Evolutionary conservation across 345 rosid genomes (phyloP), one percentile per base, ranked within the genome.

Genomic region (Acer campestre): DNA sequence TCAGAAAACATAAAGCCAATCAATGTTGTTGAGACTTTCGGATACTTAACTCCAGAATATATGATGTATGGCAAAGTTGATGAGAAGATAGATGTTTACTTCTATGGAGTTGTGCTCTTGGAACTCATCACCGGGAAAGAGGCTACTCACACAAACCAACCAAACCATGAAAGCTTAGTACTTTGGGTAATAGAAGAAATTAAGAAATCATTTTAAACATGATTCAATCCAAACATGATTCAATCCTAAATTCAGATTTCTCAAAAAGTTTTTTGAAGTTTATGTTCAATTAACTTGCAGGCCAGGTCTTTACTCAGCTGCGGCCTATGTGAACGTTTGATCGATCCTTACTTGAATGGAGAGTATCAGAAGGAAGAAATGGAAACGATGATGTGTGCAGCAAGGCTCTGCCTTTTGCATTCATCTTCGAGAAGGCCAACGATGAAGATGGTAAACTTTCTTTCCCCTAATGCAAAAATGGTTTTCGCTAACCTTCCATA

Each of bases 61-160:
- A 51, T 84, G 76, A 83, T 84, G 83, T 84, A 79, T 29, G 85
- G 87, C 63, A 79, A 84, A 67, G 78, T 84, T 68, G 87, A 84
- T 40, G 88, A 84, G 74, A 87, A 85, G 82, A 78, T 80, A 40
- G 86, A 85, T 61, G 84, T 87, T 46, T 83, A 87, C 79, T 81
- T 88, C 25, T 85, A 71, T 65, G 90, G 88, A 48, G 85, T 87
- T 75, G 86, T 85, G 71, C 88, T 87, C 16, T 84, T 85, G 67
- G 90, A 87, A 70, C 90, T 85, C 25, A 83, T 86, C 49, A 76
- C 85, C 10, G 89, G 86, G 63, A 81, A 77, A 76, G 83, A 82
- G 11, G 85, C 83, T 10, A 79, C 77, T 79, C 86, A 72, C 56
- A 56, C 55, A 18, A 83, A 77, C 77, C 80, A 72, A 73, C 67